These are phyloP conservation scores for Pinguiococcus pyrenoidosus DNA, from an alignment of 108 stramenopile genomes.

Conservation along the genomic window DNA sequence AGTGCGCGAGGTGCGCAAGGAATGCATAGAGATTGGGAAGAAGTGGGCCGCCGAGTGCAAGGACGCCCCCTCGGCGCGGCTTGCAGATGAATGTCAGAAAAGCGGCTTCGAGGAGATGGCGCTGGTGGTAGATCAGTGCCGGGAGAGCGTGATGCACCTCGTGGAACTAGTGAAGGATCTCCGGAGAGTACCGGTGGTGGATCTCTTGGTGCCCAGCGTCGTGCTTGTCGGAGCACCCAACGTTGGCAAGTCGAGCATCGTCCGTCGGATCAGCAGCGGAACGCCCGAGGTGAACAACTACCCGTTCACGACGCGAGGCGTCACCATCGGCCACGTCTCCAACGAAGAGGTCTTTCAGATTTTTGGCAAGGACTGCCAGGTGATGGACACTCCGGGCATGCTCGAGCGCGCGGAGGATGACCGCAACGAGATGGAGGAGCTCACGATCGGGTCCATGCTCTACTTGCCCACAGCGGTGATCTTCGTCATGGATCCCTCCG, in stretches of 20 bases:
- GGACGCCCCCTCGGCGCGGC: no score
- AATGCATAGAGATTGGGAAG: slow-evolving; percentile 53
- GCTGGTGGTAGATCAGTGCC: slow-evolving; percentile 49
- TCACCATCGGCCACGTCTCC: slow-evolving; percentile 87
- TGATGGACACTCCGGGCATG: slow-evolving; percentile 89
- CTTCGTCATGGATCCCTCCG: slow-evolving; percentile 87
- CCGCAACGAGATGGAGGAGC: slow-evolving; percentile 89
- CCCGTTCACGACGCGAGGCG: slow-evolving; percentile 88
- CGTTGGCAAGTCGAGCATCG: slow-evolving; percentile 85
- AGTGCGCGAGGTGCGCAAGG: slow-evolving; percentile 64
- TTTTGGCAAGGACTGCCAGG: slow-evolving; percentile 33
- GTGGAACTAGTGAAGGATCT: slow-evolving; percentile 62
- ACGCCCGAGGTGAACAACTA: slow-evolving; percentile 93
- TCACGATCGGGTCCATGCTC: slow-evolving; percentile 85
- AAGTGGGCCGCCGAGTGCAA: slow-evolving; percentile 70
- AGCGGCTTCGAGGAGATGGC: slow-evolving; percentile 47
- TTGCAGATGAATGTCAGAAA: no score
- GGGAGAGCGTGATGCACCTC: slow-evolving; percentile 44
- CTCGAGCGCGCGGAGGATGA: slow-evolving; percentile 54
- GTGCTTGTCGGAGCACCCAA: slow-evolving; percentile 88
- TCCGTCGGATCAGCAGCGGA: slow-evolving; percentile 67
- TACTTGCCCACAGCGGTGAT: slow-evolving; percentile 89
- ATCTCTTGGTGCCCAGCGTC: slow-evolving; percentile 72
- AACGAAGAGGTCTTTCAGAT: no score
- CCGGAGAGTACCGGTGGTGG: slow-evolving; percentile 67